Base-by-base conservation (phyloP, 345 rosid species). In the Hibiscus trionum region DNA sequence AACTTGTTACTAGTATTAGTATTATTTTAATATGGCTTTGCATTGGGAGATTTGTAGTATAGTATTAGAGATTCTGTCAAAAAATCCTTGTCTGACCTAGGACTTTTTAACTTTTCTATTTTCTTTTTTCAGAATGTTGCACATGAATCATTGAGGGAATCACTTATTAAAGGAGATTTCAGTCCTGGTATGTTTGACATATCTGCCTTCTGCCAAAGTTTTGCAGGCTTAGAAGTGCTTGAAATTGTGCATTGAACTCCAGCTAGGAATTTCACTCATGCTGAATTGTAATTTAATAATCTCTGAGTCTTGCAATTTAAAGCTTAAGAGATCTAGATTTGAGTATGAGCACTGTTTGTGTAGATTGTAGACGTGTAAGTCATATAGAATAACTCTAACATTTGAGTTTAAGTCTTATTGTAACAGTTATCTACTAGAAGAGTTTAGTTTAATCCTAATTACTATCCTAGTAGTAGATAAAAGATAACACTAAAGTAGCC, bases 51-150 rank as follows among this genome's bases (percentile, higher is more conserved):
- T 70, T 76, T 73, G 31, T 58, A 4, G 12, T 39, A 10, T 50
- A 8, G 10, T 37, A 5, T 71, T 29, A 8, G 7, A 9, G 5
- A 52, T 58, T 73, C 42, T 49, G 2, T 33, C 53, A 39, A 26
- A 27, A 57, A 62, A 39, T 26, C 5, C 33, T 21, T 21, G 50
- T 29, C 17, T 17, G 75, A 11, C 44, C 26, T 62, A 66, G 24
- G 72, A 29, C 69, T 53, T 72, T 76, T 19, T 74, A 39, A 75
- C 62, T 66, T 77, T 49, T 63, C 15, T 73, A 31, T 21, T 21
- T 21, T 21, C 5, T 31, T 9, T 57, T 80, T 73, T 84, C 86
- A 94, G 98, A 84, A 84, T 84, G 88, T 74, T 77, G 98, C 97
- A 68, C 86, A 74, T 75, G 93, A 90, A 50, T 77, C 88, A 35